Percentiles rank a stretch among this genome's conserved stretches.
These are phyloP conservation scores for Neonectria coccinea DNA, from an alignment of 2,329 filamentous ascomycete genomes.

Conservation along the genomic window DNA sequence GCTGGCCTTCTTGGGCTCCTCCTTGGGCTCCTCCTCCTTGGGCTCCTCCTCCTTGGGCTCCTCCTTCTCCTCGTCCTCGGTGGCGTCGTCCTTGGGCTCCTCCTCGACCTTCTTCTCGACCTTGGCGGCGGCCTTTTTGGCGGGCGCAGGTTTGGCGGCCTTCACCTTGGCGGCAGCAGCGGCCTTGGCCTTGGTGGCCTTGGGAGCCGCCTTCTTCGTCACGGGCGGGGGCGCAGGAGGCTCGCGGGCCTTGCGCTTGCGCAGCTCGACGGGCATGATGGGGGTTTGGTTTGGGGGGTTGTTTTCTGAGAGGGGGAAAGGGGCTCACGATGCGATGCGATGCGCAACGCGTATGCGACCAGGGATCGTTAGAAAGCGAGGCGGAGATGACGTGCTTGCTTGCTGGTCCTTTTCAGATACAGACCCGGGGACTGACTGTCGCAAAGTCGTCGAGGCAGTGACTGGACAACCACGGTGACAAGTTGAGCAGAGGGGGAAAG, in stretches of 20 bases:
- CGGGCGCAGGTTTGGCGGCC: conserved; percentile 52
- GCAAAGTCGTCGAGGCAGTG: conserved; percentile 6
- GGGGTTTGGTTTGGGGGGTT: conserved; percentile 14
- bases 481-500: conserved; percentile 17
- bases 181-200: conserved; percentile 51
- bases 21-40: conserved; percentile 35
- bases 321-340: conserved; percentile 25
- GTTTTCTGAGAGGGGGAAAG: conserved; percentile 14
- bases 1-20: conserved; percentile 50
- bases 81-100: conserved; percentile 35
- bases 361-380: conserved; percentile 11
- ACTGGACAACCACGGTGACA: conserved; percentile 18
- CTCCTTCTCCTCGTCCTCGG: conserved; percentile 17
- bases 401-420: conserved; percentile 18
- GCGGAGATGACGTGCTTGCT: conserved; percentile 27
- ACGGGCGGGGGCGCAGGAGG: conserved; percentile 59
- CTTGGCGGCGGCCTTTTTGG: conserved; percentile 33
- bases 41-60: conserved; percentile 26
- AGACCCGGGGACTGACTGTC: conserved; percentile 28
- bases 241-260: conserved; percentile 71
- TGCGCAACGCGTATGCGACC: conserved; percentile 38
- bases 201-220: conserved; percentile 52
- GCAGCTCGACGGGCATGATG: conserved; percentile 67
- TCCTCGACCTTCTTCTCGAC: conserved; percentile 43
- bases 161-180: conserved; percentile 46